A percentile compares a stretch with the other conserved stretches of the same genome.
phyloP scores from a whole-genome alignment of 768 basidiomycete genomes.

The Boletus sp. region DNA sequence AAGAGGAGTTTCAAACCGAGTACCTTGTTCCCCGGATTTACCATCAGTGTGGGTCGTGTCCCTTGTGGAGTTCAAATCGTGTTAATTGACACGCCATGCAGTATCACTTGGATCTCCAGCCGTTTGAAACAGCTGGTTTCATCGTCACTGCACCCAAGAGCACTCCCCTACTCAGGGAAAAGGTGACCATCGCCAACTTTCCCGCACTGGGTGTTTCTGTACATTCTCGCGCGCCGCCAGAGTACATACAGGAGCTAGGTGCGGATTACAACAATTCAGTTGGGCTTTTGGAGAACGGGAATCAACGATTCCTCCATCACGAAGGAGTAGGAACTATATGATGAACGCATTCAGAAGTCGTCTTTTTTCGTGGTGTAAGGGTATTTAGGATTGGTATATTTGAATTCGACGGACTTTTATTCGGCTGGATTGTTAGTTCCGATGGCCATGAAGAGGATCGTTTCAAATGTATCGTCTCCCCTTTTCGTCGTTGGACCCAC shows the following conservation, averaged over 20 bases:
- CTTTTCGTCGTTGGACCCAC: constrained; percentile 46
- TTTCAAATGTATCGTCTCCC: constrained; percentile 69
- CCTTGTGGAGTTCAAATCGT: background rate
- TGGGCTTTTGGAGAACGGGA: constrained; percentile 53
- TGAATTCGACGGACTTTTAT: background rate
- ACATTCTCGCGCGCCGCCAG: constrained; percentile 50
- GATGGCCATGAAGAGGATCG: constrained; percentile 47
- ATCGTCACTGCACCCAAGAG: constrained; percentile 19
- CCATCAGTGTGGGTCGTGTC: constrained; percentile 41
- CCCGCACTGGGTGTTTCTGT: constrained; percentile 38
- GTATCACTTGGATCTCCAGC: constrained; percentile 46
- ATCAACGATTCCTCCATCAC: constrained; percentile 44
- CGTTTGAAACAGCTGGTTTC: constrained; percentile 44
- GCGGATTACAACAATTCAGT: constrained; percentile 50
- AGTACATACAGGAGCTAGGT: constrained; percentile 41
- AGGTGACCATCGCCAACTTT: constrained; percentile 38
- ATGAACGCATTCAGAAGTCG: background rate
- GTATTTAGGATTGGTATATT: background rate
- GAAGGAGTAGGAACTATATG: constrained; percentile 8
- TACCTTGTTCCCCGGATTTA: constrained; percentile 43
- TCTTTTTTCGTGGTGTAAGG: background rate
- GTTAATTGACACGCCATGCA: constrained; percentile 16
- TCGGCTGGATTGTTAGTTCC: constrained; percentile 5
- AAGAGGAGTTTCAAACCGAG: constrained; percentile 41
- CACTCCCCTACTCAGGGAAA: constrained; percentile 37